Percentiles rank a stretch among this genome's conserved stretches.
Conservation (phyloP, 1,284 basidiomycete genomes). For the Apiotrichum siamense region DNA sequence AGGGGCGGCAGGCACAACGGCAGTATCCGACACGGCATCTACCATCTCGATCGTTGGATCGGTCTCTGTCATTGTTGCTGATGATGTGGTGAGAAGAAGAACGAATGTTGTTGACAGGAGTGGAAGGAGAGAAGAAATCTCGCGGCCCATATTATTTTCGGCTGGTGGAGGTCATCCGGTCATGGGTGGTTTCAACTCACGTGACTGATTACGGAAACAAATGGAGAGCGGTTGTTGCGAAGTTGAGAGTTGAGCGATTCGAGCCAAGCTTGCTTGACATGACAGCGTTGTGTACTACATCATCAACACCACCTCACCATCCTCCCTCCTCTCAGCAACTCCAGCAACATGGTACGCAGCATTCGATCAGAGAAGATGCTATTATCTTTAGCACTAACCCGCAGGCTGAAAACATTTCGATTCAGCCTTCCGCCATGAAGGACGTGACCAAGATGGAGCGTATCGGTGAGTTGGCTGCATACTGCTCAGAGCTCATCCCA, state of each 20-base stretch:
- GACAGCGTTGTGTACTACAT: too few relatives aligned
- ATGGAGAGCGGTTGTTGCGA: too few relatives aligned
- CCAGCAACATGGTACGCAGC: too few relatives aligned
- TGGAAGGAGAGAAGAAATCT: slow-evolving; percentile 3
- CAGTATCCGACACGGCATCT: neutral
- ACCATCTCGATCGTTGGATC: neutral
- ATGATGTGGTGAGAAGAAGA: neutral
- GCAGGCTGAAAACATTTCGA: slow-evolving; percentile 48
- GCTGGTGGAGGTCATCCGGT: neutral
- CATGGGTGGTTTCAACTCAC: slow-evolving; percentile 1
- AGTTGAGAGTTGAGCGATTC: too few relatives aligned
- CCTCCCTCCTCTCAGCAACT: too few relatives aligned
- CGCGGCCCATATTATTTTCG: neutral
- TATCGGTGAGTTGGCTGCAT: slow-evolving; percentile 71
- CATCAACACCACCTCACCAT: too few relatives aligned
- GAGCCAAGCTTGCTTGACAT: too few relatives aligned
- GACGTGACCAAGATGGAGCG: slow-evolving; percentile 95
- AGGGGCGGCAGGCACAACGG: neutral
- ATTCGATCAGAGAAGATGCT: neutral
- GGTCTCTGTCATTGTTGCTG: neutral
- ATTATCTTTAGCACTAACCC: neutral
- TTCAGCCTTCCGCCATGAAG: slow-evolving; percentile 53
- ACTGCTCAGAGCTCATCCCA: slow-evolving; percentile 36
- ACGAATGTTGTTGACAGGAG: neutral
- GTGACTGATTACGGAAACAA: slow-evolving; percentile 6